Percentiles rank a stretch among this genome's conserved stretches.
Evolutionary conservation across 257 asterid species (phyloP).

Genomic region (Mitragyna speciosa): DNA sequence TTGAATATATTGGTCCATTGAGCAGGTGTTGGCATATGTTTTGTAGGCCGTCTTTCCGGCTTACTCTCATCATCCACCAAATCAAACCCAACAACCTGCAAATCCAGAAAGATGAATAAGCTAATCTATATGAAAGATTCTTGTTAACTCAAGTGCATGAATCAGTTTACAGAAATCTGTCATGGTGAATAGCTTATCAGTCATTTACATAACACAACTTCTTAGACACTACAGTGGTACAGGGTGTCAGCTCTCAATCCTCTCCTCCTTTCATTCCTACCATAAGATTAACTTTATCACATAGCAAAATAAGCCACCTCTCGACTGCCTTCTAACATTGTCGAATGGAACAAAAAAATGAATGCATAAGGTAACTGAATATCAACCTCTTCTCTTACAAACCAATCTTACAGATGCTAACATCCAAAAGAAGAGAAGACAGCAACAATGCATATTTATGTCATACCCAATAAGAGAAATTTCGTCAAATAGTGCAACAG

Average conservation of each 20-base stretch:
- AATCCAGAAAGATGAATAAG: conserved; percentile 19
- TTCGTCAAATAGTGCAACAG: no score
- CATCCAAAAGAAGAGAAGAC: background rate
- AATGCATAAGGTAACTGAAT: background rate
- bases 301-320: background rate
- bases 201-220: background rate
- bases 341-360: background rate
- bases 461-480: no score
- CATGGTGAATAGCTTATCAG: background rate
- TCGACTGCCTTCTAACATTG: background rate
- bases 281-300: background rate
- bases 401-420: background rate
- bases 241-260: background rate
- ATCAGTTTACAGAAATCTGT: background rate
- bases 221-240: background rate
- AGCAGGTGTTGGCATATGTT: conserved; percentile 97
- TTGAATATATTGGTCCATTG: conserved; percentile 93
- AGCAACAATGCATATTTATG: no score
- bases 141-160: background rate
- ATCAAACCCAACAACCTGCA: conserved; percentile 98
- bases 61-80: conserved; percentile 99
- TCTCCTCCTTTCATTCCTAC: background rate
- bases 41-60: conserved; percentile 98
- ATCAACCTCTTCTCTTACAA: background rate
- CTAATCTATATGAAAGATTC: background rate